Base-by-base conservation (phyloP, 2,329 filamentous ascomycete genomes). In the Fonsecaea nubica region DNA sequence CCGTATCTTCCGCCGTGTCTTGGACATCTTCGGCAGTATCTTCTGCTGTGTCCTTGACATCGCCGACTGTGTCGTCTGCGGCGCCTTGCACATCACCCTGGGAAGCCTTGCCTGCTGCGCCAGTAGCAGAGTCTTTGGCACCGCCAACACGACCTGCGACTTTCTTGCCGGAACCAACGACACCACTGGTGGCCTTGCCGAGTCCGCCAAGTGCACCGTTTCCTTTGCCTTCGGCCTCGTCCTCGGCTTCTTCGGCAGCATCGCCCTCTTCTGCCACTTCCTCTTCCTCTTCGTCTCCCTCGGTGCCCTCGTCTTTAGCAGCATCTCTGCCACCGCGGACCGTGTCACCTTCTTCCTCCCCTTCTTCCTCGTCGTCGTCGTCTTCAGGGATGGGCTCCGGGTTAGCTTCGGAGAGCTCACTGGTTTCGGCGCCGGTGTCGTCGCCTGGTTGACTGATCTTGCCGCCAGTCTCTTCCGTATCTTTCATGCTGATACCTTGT, bases 181-280 rank as follows among this genome's bases (percentile, higher is more conserved):
- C 64, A 30, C 67, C 67, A 25, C 66, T 67, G n/a, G 66, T 66
- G 13, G 65, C 55, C 40, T 61, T 58, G 48, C 70, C 70, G 30
- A 66, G 38, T 12, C 69, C 63, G 18, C 66, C 65, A 10, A 71
- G 64, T 32, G 68, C 71, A 21, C 71, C 69, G 30, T 65, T 65
- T 42, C 74, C 73, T 59, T 75, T 65, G 35, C 69, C 68, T 56
- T 75, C 62, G 40, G 74, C 68, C 58, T 76, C 69, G 58, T 69
- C 69, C 67, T 76, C 64, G 57, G 72, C 68, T 55, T 72, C 71
- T 25, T 71, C 72, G 32, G 69, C 70, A 3, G 70, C 71, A 79
- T 90, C 58, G 87, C 87, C 58, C 25, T 63, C 66, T 69, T 81
- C 45, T 15, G 83, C 1, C 78, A 85, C 4, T 75, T 67, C 10